phyloP scores from a whole-genome alignment of 306 rosid genomes.

The Fragaria nilgerrensis region DNA sequence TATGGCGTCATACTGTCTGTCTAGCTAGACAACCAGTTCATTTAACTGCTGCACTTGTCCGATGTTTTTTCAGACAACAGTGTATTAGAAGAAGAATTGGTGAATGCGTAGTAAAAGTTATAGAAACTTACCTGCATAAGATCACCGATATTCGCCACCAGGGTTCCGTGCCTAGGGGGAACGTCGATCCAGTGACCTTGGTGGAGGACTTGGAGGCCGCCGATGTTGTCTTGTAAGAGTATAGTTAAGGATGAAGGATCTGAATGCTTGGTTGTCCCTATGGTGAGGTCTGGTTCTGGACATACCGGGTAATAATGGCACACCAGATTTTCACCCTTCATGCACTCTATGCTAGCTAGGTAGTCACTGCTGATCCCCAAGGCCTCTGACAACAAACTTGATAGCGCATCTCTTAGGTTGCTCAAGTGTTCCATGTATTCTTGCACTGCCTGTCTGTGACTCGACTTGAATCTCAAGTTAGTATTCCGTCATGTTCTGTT shows the following conservation, averaged over 20 bases:
- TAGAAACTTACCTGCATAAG: slow-evolving; percentile 55
- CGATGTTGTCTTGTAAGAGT: slow-evolving; percentile 64
- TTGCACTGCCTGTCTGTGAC: slow-evolving; percentile 48
- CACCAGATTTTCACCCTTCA: slow-evolving; percentile 53
- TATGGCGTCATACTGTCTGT: background rate
- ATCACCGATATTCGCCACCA: slow-evolving; percentile 75
- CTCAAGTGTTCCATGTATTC: slow-evolving; percentile 51
- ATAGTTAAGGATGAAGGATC: slow-evolving; percentile 69
- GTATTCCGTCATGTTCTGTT: background rate
- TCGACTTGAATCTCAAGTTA: background rate
- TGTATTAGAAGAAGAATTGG: background rate
- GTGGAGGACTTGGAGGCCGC: slow-evolving; percentile 78
- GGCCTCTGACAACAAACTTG: slow-evolving; percentile 68
- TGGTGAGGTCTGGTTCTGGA: slow-evolving; percentile 71
- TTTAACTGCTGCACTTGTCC: too few species aligned
- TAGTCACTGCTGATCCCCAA: slow-evolving; percentile 49
- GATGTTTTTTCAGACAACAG: too few species aligned
- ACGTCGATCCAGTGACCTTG: slow-evolving; percentile 66
- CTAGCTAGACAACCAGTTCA: too few species aligned
- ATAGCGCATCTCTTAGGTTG: slow-evolving; percentile 40
- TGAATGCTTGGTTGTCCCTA: slow-evolving; percentile 73
- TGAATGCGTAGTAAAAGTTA: background rate
- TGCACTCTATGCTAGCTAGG: slow-evolving; percentile 56
- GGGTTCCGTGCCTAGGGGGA: slow-evolving; percentile 49
- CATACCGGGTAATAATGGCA: slow-evolving; percentile 83